Conservation (phyloP, 805 yeast genomes). For the Myxozyma kluyveri region DNA sequence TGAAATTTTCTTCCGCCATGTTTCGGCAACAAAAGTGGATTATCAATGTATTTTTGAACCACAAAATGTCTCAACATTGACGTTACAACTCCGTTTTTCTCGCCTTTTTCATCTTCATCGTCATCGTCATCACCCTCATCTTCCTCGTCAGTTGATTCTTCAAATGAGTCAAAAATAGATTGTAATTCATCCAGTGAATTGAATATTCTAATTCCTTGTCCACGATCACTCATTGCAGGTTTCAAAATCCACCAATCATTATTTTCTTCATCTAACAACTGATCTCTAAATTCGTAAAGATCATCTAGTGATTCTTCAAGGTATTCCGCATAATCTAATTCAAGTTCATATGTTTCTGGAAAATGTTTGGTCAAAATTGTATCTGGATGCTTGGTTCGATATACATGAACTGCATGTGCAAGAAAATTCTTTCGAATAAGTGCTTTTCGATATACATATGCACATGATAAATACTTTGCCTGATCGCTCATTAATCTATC, state of each 20-base stretch:
- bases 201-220: constrained; percentile 89
- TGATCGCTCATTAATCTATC: constrained; percentile 53
- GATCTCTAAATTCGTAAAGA: constrained; percentile 80
- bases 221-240: constrained; percentile 96
- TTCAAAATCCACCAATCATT: constrained; percentile 70
- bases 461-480: constrained; percentile 59
- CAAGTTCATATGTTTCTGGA: constrained; percentile 76
- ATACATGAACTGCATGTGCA: constrained; percentile 77
- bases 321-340: constrained; percentile 93
- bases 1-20: constrained; percentile 79
- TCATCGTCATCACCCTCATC: constrained; percentile 52
- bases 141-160: constrained; percentile 64
- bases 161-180: constrained; percentile 78
- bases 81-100: constrained; percentile 63
- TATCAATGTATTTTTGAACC: constrained; percentile 72
- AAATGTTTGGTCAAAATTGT: constrained; percentile 59
- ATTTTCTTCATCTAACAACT: constrained; percentile 54
- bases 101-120: constrained; percentile 33
- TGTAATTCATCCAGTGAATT: constrained; percentile 76
- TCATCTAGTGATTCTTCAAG: constrained; percentile 92
- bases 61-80: constrained; percentile 89
- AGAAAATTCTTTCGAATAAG: constrained; percentile 86
- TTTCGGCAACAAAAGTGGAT: constrained; percentile 63
- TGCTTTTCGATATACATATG: constrained; percentile 80
- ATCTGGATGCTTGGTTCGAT: constrained; percentile 67